Percentiles rank a stretch among this genome's conserved stretches.
These are phyloP conservation scores for Venturia effusa DNA, from an alignment of 2,329 filamentous ascomycete genomes.

Conservation along the genomic window DNA sequence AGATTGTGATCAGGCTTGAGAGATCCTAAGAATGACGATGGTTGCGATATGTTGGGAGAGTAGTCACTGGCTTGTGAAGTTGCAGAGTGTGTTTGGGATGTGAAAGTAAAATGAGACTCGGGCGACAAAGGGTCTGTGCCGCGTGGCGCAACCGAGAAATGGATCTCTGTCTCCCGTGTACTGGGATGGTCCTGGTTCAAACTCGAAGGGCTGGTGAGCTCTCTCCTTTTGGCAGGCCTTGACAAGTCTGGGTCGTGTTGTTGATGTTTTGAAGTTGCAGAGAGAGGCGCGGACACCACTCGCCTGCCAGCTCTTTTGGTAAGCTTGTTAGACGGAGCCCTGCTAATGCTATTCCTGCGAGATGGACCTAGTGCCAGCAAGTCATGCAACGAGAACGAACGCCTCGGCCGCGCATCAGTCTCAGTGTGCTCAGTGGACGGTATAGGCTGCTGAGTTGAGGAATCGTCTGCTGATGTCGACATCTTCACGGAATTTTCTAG, in stretches of 20 bases:
- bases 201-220: constrained; percentile 30
- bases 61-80: not conserved
- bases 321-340: not conserved
- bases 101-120: constrained; percentile 13
- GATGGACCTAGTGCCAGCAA: constrained; percentile 9
- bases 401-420: constrained; percentile 21
- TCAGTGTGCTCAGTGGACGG: not conserved
- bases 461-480: not conserved
- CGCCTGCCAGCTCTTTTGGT: constrained; percentile 2
- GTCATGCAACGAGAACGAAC: constrained; percentile 40
- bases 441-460: not conserved
- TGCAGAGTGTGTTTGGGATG: constrained; percentile 9
- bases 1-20: constrained; percentile 5
- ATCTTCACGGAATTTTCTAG: not conserved
- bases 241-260: constrained; percentile 12
- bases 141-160: not conserved
- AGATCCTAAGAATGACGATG: not conserved
- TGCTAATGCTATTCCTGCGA: not conserved
- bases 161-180: not conserved
- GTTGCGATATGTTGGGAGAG: constrained; percentile 4
- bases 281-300: not conserved
- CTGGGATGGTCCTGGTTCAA: constrained; percentile 13
- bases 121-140: constrained; percentile 1
- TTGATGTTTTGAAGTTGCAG: not conserved
- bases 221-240: constrained; percentile 23